Conservation (phyloP, 352 stramenopile genomes). For the Peronosclerospora sorghi region DNA sequence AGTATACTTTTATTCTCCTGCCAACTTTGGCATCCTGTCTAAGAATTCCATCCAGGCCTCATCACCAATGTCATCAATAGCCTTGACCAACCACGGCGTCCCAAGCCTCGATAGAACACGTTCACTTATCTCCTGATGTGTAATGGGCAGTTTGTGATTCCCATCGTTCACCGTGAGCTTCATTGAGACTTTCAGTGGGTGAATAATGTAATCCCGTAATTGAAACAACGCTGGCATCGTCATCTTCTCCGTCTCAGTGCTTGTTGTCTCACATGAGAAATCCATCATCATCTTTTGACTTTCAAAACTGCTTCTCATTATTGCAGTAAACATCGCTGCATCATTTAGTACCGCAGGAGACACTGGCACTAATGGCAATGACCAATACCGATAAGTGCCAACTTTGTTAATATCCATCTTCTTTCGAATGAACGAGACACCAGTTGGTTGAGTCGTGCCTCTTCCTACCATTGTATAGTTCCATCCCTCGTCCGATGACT, state of each 20-base stretch:
- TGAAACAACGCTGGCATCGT: slow-evolving; percentile 27
- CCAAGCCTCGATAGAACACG: slow-evolving; percentile 62
- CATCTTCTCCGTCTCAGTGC: slow-evolving; percentile 1
- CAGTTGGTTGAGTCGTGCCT: slow-evolving; percentile 6
- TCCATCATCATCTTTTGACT: too few species aligned
- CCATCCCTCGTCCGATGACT: slow-evolving; percentile 68
- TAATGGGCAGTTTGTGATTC: slow-evolving; percentile 62
- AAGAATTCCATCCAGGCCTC: slow-evolving; percentile 62
- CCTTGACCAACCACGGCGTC: slow-evolving; percentile 69
- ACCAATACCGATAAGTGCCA: slow-evolving; percentile 76
- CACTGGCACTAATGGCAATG: slow-evolving; percentile 36
- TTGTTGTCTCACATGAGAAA: too few species aligned
- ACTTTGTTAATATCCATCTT: slow-evolving; percentile 79
- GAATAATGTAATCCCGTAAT: slow-evolving; percentile 49
- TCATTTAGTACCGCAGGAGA: slow-evolving; percentile 36
- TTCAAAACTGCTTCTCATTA: slow-evolving; percentile 71
- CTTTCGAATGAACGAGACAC: slow-evolving; percentile 47
- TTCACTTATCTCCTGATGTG: slow-evolving; percentile 58
- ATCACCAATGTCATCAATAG: slow-evolving; percentile 61
- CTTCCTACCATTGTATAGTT: slow-evolving; percentile 79
- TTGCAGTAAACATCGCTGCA: slow-evolving; percentile 39
- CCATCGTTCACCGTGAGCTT: slow-evolving; percentile 77
- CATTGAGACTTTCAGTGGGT: slow-evolving; percentile 66
- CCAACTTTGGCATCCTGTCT: slow-evolving; percentile 54
- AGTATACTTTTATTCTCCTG: slow-evolving; percentile 64